These are phyloP conservation scores for Zygosaccharomyces gambellarensis DNA, from an alignment of 805 yeast species.

Conservation along the genomic window DNA sequence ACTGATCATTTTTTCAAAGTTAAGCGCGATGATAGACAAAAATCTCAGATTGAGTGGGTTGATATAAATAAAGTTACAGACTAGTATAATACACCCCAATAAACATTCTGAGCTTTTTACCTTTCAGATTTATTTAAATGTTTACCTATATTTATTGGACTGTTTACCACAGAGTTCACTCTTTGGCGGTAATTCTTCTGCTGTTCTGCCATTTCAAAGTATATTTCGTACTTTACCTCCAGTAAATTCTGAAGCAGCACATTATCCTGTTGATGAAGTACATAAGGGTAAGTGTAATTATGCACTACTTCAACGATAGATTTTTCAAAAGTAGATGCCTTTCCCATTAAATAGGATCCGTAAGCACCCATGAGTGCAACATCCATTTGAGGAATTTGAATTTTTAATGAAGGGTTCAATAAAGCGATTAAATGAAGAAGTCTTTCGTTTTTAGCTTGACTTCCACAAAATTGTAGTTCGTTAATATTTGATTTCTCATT, in stretches of 20 bases:
- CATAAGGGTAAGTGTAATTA: background rate
- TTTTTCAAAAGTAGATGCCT: slow-evolving; percentile 8
- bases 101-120: too few species aligned
- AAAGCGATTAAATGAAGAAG: slow-evolving; percentile 34
- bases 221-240: slow-evolving; percentile 23
- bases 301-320: slow-evolving; percentile 6
- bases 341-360: slow-evolving; percentile 23
- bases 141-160: background rate
- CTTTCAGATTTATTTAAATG: background rate
- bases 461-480: slow-evolving; percentile 45
- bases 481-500: slow-evolving; percentile 19
- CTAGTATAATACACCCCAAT: slow-evolving; percentile 4
- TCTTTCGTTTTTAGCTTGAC: slow-evolving; percentile 47
- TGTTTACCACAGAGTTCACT: slow-evolving; percentile 14
- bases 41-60: slow-evolving; percentile 65
- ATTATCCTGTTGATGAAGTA: background rate
- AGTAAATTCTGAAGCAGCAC: slow-evolving; percentile 13
- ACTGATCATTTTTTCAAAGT: slow-evolving; percentile 85
- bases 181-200: slow-evolving; percentile 32
- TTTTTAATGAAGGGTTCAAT: slow-evolving; percentile 17
- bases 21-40: slow-evolving; percentile 73
- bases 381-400: slow-evolving; percentile 13
- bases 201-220: slow-evolving; percentile 35
- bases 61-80: slow-evolving; percentile 39
- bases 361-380: slow-evolving; percentile 21